phyloP scores from a whole-genome alignment of 495 filamentous ascomycete genomes.

The Filosporella fistucella region DNA sequence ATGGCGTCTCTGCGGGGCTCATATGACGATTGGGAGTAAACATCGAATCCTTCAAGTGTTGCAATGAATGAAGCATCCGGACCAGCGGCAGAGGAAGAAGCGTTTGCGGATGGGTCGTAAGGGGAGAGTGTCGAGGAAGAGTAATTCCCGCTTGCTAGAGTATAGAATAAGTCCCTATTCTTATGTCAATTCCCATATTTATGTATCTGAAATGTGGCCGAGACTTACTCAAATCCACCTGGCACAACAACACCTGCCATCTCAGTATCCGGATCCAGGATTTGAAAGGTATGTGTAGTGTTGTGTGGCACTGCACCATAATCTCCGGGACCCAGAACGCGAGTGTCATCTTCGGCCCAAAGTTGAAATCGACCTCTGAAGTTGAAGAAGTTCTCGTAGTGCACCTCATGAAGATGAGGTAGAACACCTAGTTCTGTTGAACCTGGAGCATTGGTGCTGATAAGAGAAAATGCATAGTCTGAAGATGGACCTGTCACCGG shows the following conservation, averaged over 20 bases:
- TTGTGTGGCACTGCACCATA: slow-evolving; percentile 35
- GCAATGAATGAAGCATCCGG: slow-evolving; percentile 18
- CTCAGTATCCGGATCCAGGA: slow-evolving; percentile 40
- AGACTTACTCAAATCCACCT: slow-evolving; percentile 38
- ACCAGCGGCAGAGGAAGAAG: not conserved
- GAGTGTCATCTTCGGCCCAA: slow-evolving; percentile 35
- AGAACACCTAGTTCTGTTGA: slow-evolving; percentile 30
- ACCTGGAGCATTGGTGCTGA: slow-evolving; percentile 35
- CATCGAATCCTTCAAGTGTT: slow-evolving; percentile 31
- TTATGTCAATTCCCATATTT: slow-evolving; percentile 1
- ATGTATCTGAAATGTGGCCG: not conserved
- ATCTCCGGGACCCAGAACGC: slow-evolving; percentile 34
- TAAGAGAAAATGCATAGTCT: slow-evolving; percentile 37
- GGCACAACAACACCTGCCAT: slow-evolving; percentile 39
- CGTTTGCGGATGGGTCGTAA: slow-evolving; percentile 11
- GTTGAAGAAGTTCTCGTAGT: slow-evolving; percentile 44
- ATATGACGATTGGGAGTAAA: slow-evolving; percentile 35
- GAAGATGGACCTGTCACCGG: slow-evolving; percentile 39
- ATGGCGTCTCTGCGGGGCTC: slow-evolving; percentile 30
- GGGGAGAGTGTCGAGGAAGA: slow-evolving; percentile 4
- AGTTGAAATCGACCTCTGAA: slow-evolving; percentile 40
- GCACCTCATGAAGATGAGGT: slow-evolving; percentile 36
- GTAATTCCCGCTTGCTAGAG: slow-evolving; percentile 19
- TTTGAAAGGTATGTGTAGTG: slow-evolving; percentile 41
- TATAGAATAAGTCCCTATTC: slow-evolving; percentile 33